Evolutionary conservation across 2,329 filamentous ascomycete genomes (phyloP), one percentile per base, ranked within the genome.

Genomic region (Sphaerulina vaccinii): DNA sequence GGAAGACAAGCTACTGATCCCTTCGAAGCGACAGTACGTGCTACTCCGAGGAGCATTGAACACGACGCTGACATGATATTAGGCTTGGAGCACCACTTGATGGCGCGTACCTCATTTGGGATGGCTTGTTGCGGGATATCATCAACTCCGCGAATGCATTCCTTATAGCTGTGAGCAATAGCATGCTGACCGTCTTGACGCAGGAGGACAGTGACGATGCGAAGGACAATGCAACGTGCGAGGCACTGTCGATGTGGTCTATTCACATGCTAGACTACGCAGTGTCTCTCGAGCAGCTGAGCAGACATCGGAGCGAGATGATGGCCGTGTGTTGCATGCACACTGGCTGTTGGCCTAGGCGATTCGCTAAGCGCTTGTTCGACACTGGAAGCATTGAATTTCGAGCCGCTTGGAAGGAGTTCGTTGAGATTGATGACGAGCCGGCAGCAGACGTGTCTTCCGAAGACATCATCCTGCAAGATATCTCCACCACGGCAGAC

Each of bases 171-270:
- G 61, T 80, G 18, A 61, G 69, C 2, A 68, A 71, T 24, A 63
- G 65, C 23, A 64, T 80, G 58, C 64, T 71, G 5, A 52, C 66
- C 18, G 53, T 57, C 9, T 61, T 79, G 49, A 67, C 27, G 33
- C 56, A 36, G 49, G 63, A 51, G 21, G 54, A 24, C 60, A 66
- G 22, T 39, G 33, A 32, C 32, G 36, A 38, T 19, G 16, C 36
- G 7, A 36, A 48, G 23, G 35, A 48, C 3, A 59, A 64, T 40
- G 55, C 59, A 11, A 54, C 59, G 5, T 63, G 64, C 29, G 75
- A 81, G 63, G 75, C 70, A 1, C 47, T 76, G 24, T 75, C 70
- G 54, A 64, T 72, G 27, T 82, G 79, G 79, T 58, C 79, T 21
- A 58, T 72, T 7, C 76, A 80, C 59, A 67, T 81, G 8, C 58